Evolutionary conservation across 208 protist genomes (phyloP), one percentile per base, ranked within the genome.

Genomic region (Trypanosoma congolense): DNA sequence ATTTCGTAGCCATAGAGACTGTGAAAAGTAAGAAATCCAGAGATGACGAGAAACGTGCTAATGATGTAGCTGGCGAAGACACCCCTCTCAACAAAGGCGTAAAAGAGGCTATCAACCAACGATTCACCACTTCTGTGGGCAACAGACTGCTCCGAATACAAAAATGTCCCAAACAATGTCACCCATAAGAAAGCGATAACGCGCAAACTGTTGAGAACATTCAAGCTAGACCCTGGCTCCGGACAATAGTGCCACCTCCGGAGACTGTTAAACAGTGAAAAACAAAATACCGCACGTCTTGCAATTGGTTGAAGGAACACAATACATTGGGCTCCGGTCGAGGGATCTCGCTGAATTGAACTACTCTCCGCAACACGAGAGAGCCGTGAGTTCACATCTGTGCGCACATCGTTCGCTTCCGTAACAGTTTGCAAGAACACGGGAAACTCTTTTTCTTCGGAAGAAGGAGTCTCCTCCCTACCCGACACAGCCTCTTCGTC

Each of bases 31-130:
- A 58, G 25, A 48, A 70, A 74, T 21, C 60, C 68, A 47, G 49
- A 22, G 35, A 74, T 61, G 48, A 70, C n/a, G 42, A 74, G 61
- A 61, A 74, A 74, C 0, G 61, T 65, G 10, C 55, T 29, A 62
- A 70, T 51, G 31, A 49, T 43, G 45, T 64, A 74, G 26, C 28
- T 24, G 28, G 49, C 19, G 50, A 66, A 51, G 12, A 43, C 35
- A 19, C 61, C 54, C 36, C 57, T 47, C 29, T 65, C 43, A 38
- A 70, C 24, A 52, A 69, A 54, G 4, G 60, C 52, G 46, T 56
- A 59, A 31, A 69, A 12, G 25, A 56, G 26, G 38, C 59, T 50
- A 26, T 10, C 12, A n/a, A 41, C 12, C 43, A 35, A 33, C 19
- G 56, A 4, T 43, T 38, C 2, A 71, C 33, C 44, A 59, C 58